Conservation (phyloP, 345 rosid genomes). For the sweet orange (Citrus sinensis) region DVS_A1.0 CM039161.1:23757501-23758000, state of each 20-base stretch:
- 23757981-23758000: conserved; percentile 49
- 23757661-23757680: conserved; percentile 42
- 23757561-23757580: conserved; percentile 60
- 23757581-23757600: conserved; percentile 56
- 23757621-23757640: conserved; percentile 43
- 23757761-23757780: conserved; percentile 51
- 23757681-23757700: conserved; percentile 19
- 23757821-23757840: conserved; percentile 61
- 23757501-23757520: conserved; percentile 13
- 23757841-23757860: conserved; percentile 63
- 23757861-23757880: conserved; percentile 67
- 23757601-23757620: conserved; percentile 59
- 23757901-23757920: conserved; percentile 85
- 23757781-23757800: conserved; percentile 53
- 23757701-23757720: conserved; percentile 49
- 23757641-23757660: conserved; percentile 62
- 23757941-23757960: conserved; percentile 58
- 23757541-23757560: conserved; percentile 55
- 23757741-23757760: conserved; percentile 59
- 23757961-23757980: conserved; percentile 60
- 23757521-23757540: conserved; percentile 18
- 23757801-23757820: conserved; percentile 43
- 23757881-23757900: conserved; percentile 90
- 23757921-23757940: conserved; percentile 79
- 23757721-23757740: conserved; percentile 75